Evolutionary conservation across 768 basidiomycete species (phyloP), one percentile per base, ranked within the genome.

Genomic region (Rossbeevera mucosa): DNA sequence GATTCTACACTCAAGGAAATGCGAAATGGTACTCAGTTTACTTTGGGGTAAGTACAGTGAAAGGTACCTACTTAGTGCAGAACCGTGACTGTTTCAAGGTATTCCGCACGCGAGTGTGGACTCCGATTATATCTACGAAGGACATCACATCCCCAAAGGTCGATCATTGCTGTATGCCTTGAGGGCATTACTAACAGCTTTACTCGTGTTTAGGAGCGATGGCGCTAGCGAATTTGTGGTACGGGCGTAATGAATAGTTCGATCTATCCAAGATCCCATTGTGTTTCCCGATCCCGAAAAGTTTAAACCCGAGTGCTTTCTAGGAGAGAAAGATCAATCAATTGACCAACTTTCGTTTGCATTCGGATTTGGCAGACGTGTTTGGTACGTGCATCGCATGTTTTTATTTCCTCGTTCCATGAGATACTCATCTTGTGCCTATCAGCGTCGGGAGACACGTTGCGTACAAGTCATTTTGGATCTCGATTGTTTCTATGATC

Each of bases 81-180:
- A 30, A 31, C 0, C n/a, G 8, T 47, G 31, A 48, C 51, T 13
- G 3, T 18, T 24, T n/a, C 24, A 42, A 64, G 68, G 65, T 7
- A 47, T 70, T 18, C 65, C 68, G 7, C 72, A 72, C 45, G 55
- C 60, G 9, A 54, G 61, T 4, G 72, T 72, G 3, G 59, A 70
- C 29, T n/a, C n/a, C n/a, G 75, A 76, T 49, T 76, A 76, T 44
- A 50, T 70, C 18, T 76, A 77, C 52, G 64, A 71, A 43, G 72
- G 75, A 21, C 76, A 77, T 49, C 55, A 77, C 6, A 83, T 84
- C 40, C 80, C 82, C 13, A 71, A 73, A 55, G 81, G 79, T 57
- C 64, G 74, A 26, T 29, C 22, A 6, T 43, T 31, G 31, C 24
- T 43, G 18, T 21, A 47, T 33, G 20, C 33, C 22, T 7, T 40